Percentiles rank a stretch among this genome's conserved stretches.
Evolutionary conservation across 2,329 filamentous ascomycete genomes (phyloP).

Genomic region (Phialemonium atrogriseum): DNA sequence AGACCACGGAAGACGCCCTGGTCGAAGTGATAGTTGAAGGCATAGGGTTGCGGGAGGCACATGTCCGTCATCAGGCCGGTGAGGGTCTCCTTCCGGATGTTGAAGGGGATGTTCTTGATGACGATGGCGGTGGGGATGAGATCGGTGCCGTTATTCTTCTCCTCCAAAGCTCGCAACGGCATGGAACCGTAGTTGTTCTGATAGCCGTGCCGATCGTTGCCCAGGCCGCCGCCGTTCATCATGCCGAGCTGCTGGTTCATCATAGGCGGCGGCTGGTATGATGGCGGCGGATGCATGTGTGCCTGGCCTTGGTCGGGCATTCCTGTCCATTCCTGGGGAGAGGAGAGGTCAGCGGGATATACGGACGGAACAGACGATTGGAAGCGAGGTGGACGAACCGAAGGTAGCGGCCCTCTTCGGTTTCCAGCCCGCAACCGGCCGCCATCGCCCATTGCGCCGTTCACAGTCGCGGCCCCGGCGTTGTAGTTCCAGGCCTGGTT

Average conservation of each 20-base stretch:
- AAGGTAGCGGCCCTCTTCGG: constrained; percentile 39
- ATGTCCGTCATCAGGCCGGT: constrained; percentile 91
- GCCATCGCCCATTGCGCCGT: constrained; percentile 58
- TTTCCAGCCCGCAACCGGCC: constrained; percentile 55
- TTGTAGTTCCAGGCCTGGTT: constrained; percentile 73
- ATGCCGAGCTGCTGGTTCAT: neutral
- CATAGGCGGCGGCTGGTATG: constrained; percentile 5
- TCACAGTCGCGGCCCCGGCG: constrained; percentile 54
- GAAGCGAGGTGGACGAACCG: constrained; percentile 18
- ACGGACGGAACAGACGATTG: neutral
- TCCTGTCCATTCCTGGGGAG: constrained; percentile 14
- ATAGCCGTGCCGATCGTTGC: constrained; percentile 22
- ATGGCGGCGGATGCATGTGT: constrained; percentile 8
- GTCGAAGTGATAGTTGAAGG: constrained; percentile 99
- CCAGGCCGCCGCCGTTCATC: constrained; percentile 9
- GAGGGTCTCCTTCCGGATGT: constrained; percentile 92
- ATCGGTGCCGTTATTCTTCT: constrained; percentile 61
- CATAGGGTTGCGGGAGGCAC: constrained; percentile 88
- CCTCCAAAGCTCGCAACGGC: constrained; percentile 27
- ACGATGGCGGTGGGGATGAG: constrained; percentile 97
- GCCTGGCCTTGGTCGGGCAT: constrained; percentile 9
- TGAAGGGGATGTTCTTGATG: constrained; percentile 99
- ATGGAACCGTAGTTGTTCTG: constrained; percentile 31
- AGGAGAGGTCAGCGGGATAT: too few relatives aligned
- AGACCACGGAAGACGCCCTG: constrained; percentile 93